Evolutionary conservation across 176 grass and related monocot genomes (phyloP).

Genomic region (Aechmea fasciata): DNA sequence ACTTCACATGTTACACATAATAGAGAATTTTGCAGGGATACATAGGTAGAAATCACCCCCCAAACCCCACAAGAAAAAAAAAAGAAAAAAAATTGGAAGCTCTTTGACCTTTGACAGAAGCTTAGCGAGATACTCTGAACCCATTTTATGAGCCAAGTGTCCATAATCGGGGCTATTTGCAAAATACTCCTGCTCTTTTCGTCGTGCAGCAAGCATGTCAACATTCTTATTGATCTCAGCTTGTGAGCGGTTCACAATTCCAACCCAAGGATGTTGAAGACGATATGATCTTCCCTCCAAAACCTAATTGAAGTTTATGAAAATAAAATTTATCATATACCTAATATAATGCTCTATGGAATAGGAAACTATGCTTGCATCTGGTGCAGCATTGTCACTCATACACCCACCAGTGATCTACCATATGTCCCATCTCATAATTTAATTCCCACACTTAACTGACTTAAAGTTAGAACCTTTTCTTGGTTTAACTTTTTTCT

Average conservation of each 20-base stretch:
- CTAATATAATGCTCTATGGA: too few species aligned
- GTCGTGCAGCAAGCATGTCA: slow-evolving; percentile 86
- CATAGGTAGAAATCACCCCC: too few species aligned
- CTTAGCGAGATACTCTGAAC: slow-evolving; percentile 94
- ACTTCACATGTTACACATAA: too few species aligned
- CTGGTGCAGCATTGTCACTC: too few species aligned
- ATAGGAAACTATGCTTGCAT: too few species aligned
- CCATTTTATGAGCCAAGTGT: slow-evolving; percentile 97
- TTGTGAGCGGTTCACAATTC: slow-evolving; percentile 97
- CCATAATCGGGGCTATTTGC: slow-evolving; percentile 92
- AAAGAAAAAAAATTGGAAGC: neutral
- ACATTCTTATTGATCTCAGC: slow-evolving; percentile 99
- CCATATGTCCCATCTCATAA: too few species aligned
- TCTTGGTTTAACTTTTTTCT: too few species aligned
- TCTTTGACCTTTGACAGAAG: slow-evolving; percentile 79
- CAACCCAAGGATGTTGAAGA: slow-evolving; percentile 94
- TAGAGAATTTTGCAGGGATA: too few species aligned
- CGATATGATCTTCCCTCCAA: slow-evolving; percentile 97
- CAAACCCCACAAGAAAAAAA: too few species aligned
- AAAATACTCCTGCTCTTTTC: slow-evolving; percentile 93
- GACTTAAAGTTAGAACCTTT: too few species aligned
- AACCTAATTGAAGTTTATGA: slow-evolving; percentile 47
- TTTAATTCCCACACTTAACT: too few species aligned
- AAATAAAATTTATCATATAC: neutral
- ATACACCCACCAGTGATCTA: neutral